phyloP scores from a whole-genome alignment of 306 rosid genomes.

The Citrullus mucosospermus region DNA sequence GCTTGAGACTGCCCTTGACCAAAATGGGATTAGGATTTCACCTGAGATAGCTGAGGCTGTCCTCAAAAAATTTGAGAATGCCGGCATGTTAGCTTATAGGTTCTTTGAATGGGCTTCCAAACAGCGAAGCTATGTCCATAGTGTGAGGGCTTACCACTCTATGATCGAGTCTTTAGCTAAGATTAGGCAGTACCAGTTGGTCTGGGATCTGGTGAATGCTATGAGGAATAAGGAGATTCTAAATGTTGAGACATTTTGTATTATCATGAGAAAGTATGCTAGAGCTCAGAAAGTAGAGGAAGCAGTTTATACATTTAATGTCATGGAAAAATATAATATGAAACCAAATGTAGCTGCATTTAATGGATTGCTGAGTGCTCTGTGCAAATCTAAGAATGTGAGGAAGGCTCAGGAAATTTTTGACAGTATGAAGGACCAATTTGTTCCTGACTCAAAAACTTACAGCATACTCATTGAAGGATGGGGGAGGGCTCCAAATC shows the following conservation, averaged over 20 bases:
- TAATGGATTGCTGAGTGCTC: constrained; percentile 66
- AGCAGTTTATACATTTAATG: constrained; percentile 68
- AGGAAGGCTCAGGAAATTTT: constrained; percentile 93
- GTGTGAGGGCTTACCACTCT: constrained; percentile 58
- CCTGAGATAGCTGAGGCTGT: constrained; percentile 59
- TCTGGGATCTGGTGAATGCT: constrained; percentile 71
- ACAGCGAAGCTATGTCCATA: constrained; percentile 44
- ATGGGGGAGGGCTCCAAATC: constrained; percentile 82
- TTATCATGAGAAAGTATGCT: constrained; percentile 76
- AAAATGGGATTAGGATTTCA: constrained; percentile 49
- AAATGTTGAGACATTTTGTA: constrained; percentile 79
- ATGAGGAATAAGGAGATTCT: constrained; percentile 57
- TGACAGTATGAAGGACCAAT: constrained; percentile 46
- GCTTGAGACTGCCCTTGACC: constrained; percentile 69
- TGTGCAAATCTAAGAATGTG: constrained; percentile 70
- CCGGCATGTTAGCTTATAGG: constrained; percentile 66
- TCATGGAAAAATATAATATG: constrained; percentile 56
- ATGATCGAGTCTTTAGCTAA: constrained; percentile 65
- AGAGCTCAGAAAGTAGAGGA: constrained; percentile 74
- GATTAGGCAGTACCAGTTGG: constrained; percentile 71
- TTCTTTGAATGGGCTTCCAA: constrained; percentile 73
- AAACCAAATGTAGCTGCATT: constrained; percentile 58
- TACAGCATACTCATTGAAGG: constrained; percentile 73
- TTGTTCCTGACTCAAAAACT: constrained; percentile 54
- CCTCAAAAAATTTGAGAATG: constrained; percentile 58